These are phyloP conservation scores for Tolypocladium capitatum DNA, from an alignment of 2,329 filamentous ascomycete genomes.

Conservation along the genomic window DNA sequence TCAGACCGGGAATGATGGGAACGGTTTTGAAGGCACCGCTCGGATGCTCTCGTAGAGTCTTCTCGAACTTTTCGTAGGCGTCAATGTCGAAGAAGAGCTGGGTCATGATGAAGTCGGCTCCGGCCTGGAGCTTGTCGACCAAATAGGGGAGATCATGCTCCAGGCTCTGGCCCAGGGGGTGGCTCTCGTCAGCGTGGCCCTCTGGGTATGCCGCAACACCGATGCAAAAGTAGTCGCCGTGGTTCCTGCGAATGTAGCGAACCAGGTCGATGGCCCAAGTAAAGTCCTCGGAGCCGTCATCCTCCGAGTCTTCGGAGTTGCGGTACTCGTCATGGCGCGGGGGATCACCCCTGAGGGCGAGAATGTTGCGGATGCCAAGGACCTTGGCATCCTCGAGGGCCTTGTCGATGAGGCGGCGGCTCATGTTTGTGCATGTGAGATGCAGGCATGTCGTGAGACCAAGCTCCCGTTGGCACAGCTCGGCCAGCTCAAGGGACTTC, in stretches of 20 bases:
- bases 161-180: slow-evolving; percentile 54
- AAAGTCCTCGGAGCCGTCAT: slow-evolving; percentile 63
- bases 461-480: slow-evolving; percentile 85
- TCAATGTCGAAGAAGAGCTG: slow-evolving; percentile 90
- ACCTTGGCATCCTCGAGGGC: slow-evolving; percentile 83
- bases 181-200: slow-evolving; percentile 81
- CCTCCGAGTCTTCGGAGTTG: slow-evolving; percentile 40
- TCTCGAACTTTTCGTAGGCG: slow-evolving; percentile 72
- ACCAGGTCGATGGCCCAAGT: slow-evolving; percentile 83
- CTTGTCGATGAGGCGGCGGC: slow-evolving; percentile 68
- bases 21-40: slow-evolving; percentile 77
- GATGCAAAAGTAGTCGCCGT: slow-evolving; percentile 93
- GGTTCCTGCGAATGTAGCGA: slow-evolving; percentile 68
- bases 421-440: slow-evolving; percentile 98
- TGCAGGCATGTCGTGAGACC: slow-evolving; percentile 91
- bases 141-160: slow-evolving; percentile 81
- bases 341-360: slow-evolving; percentile 83
- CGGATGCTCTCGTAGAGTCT: slow-evolving; percentile 60
- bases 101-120: slow-evolving; percentile 97
- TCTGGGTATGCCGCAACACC: slow-evolving; percentile 93
- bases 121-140: slow-evolving; percentile 79
- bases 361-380: slow-evolving; percentile 82
- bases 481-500: slow-evolving; percentile 87
- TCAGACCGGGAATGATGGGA: slow-evolving; percentile 84
- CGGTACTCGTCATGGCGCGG: slow-evolving; percentile 81